These are phyloP conservation scores for Silene noctiflora DNA, from an alignment of 179 eudicot genomes.

Conservation along the genomic window DNA sequence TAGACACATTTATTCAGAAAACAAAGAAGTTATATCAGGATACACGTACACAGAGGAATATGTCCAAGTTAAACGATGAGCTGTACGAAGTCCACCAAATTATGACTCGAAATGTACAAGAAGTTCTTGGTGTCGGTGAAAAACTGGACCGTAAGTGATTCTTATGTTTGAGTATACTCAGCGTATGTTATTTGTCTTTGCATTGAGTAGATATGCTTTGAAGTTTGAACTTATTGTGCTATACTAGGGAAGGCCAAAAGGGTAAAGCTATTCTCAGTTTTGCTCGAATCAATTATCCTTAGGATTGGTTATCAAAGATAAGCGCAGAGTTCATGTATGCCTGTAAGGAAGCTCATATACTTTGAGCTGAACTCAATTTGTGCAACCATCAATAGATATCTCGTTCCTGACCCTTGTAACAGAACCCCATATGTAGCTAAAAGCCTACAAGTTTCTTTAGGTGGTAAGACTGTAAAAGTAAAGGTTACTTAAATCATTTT, in stretches of 20 bases:
- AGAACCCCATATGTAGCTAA: no score
- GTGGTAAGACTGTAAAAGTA: neutral
- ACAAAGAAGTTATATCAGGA: conserved; percentile 15
- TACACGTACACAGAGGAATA: conserved; percentile 61
- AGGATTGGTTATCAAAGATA: neutral
- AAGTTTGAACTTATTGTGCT: neutral
- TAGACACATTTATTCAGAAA: conserved; percentile 59
- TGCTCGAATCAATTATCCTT: neutral
- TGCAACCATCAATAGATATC: neutral
- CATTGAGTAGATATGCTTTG: neutral
- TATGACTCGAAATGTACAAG: conserved; percentile 98
- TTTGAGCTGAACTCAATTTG: neutral
- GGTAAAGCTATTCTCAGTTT: neutral
- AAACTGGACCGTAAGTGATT: conserved; percentile 89
- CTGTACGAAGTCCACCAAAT: conserved; percentile 98
- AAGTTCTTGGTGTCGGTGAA: conserved; percentile 99
- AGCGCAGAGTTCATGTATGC: neutral
- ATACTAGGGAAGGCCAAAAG: neutral
- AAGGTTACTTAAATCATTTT: neutral
- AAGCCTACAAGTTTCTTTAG: neutral
- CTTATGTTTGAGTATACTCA: neutral
- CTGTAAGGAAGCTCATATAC: neutral
- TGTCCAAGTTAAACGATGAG: conserved; percentile 91
- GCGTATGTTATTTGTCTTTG: neutral
- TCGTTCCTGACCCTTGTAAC: neutral